Percentiles rank a stretch among this genome's conserved stretches.
Conservation (phyloP, 1,139 yeast species). For the Kodamaea plutei region DNA sequence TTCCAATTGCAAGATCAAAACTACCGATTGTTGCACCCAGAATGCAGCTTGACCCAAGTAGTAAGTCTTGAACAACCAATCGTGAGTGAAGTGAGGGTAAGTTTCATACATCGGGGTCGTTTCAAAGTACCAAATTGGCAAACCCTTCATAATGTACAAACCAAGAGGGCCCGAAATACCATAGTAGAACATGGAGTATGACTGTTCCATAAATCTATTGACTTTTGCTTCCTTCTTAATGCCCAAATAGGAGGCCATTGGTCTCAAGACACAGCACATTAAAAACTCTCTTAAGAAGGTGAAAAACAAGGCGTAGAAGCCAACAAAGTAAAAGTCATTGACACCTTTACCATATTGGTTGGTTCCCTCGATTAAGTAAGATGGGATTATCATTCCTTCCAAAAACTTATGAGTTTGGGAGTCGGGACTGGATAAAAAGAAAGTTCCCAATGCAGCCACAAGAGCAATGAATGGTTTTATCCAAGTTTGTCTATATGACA, state of each 20-base stretch:
- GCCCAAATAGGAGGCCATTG: conserved; percentile 57
- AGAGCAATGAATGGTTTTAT: conserved; percentile 58
- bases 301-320: conserved; percentile 78
- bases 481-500: conserved; percentile 77
- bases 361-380: conserved; percentile 59
- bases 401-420: conserved; percentile 54
- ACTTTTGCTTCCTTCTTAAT: conserved; percentile 55
- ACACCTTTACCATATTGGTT: conserved; percentile 80
- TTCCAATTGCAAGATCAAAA: conserved; percentile 78
- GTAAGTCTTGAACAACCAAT: conserved; percentile 67
- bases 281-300: conserved; percentile 86
- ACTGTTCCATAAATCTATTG: conserved; percentile 88
- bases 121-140: conserved; percentile 86
- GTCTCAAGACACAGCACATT: conserved; percentile 79
- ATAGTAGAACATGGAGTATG: conserved; percentile 78
- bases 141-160: conserved; percentile 75
- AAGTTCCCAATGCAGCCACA: conserved; percentile 32
- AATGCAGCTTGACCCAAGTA: conserved; percentile 93
- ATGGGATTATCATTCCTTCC: conserved; percentile 60
- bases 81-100: conserved; percentile 82
- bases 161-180: conserved; percentile 84
- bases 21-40: conserved; percentile 94
- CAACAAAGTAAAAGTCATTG: conserved; percentile 77
- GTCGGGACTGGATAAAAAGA: conserved; percentile 46
- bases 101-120: conserved; percentile 73